Evolutionary conservation across 202 grass and related monocot genomes (phyloP).

Genomic region (Brachypodium distachyon): DNA sequence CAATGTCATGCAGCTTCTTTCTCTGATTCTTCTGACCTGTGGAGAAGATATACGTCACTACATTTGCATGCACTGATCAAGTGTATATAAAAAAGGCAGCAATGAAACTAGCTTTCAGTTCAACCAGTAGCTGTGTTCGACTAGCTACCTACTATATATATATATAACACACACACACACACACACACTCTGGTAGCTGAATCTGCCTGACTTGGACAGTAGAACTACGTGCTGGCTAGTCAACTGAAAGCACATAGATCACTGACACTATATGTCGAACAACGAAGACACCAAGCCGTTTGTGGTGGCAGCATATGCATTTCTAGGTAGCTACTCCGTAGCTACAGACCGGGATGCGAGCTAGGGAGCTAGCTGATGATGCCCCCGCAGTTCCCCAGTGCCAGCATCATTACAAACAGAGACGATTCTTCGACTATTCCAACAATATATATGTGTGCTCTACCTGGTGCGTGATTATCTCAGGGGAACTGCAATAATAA

Average conservation of each 20-base stretch:
- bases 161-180: too few species aligned
- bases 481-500: conserved; percentile 1
- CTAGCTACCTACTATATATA: too few species aligned
- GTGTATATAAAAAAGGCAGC: too few species aligned
- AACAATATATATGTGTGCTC: conserved; percentile 1
- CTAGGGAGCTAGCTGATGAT: not conserved
- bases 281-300: not conserved
- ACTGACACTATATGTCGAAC: not conserved
- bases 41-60: not conserved
- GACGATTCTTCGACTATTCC: not conserved
- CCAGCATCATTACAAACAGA: not conserved
- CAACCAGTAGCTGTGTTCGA: not conserved
- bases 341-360: not conserved
- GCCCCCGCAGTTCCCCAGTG: not conserved
- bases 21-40: conserved; percentile 1
- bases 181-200: not conserved
- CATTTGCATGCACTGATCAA: not conserved
- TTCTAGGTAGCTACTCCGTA: too few species aligned
- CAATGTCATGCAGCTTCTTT: not conserved
- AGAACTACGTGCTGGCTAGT: not conserved
- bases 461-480: conserved; percentile 3
- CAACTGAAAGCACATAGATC: not conserved
- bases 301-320: not conserved
- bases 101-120: not conserved
- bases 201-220: not conserved